These are phyloP conservation scores for Ceratocystis eucalypticola DNA, from an alignment of 2,329 filamentous ascomycete species.

Conservation along the genomic window DNA sequence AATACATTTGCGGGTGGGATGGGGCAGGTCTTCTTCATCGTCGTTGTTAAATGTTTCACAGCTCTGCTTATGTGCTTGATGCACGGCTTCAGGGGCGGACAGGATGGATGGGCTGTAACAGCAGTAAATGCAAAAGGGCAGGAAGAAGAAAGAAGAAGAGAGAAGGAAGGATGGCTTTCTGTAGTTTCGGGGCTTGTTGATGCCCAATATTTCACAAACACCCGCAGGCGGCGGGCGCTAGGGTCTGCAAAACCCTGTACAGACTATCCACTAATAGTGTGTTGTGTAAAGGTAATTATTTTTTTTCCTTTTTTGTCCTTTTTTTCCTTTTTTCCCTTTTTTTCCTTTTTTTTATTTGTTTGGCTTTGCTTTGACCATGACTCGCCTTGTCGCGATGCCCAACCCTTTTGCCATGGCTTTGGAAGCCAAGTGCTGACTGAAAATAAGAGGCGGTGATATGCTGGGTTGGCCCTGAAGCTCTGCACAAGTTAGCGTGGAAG, in stretches of 20 bases:
- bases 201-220: neutral
- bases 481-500: neutral
- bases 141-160: neutral
- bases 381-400: too few relatives aligned
- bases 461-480: neutral
- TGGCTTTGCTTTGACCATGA: too few relatives aligned
- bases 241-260: neutral
- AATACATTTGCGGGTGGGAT: neutral
- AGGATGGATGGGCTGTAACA: neutral
- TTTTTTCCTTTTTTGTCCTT: neutral
- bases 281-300: neutral
- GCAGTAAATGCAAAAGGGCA: neutral
- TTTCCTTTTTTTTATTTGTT: too few relatives aligned
- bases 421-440: neutral
- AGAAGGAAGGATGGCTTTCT: neutral
- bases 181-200: neutral
- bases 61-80: neutral
- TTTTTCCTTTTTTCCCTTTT: neutral
- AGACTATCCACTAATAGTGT: neutral
- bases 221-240: neutral
- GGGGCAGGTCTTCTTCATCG: too few relatives aligned
- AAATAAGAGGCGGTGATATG: slow-evolving; percentile 11
- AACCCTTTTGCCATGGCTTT: too few relatives aligned
- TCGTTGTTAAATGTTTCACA: neutral
- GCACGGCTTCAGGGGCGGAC: neutral